Evolutionary conservation across 352 stramenopile species (phyloP), one percentile per base, ranked within the genome.

Genomic region (Phytopythium cucurbitacearum): DNA sequence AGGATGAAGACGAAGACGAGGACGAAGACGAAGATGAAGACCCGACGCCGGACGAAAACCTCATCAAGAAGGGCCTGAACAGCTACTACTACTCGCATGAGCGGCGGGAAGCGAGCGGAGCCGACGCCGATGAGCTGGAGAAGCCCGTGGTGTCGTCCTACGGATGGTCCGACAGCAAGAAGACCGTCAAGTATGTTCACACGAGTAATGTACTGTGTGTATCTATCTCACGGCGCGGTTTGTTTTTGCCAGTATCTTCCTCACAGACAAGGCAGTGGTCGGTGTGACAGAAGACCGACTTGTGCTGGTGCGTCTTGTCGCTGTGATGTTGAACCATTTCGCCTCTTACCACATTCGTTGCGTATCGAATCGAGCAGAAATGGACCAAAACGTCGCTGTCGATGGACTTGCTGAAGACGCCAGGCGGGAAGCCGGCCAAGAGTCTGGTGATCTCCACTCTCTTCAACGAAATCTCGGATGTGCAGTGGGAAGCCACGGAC

Each of bases 81-180:
- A 92, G 82, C 67, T 95, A 95, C 69, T 92, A 91, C 64, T 95
- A 92, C 61, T 69, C 79, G 8, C 82, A 89, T 65, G 56, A 84
- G 56, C 64, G 46, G 13, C 69, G 59, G 51, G 60, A 70, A 11
- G 42, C 57, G 33, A 53, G 57, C 32, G 37, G 57, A 16, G 49
- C 50, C 7, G 52, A 68, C 21, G 39, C 42, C 12, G 50, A 69
- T 32, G 54, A 58, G 37, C 50, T 76, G 41, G 68, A 67, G 28
- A 88, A 87, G 58, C 76, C 69, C 21, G 74, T 68, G 53, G 73
- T 89, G 28, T 90, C 81, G 21, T 80, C 78, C 10, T 94, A 91
- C 57, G 79, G 81, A 55, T 94, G 84, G 84, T 87, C 69, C 13
- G 80, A 93, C 60, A 67, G 54, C 41, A 89, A 87, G 59, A 72